Evolutionary conservation across 139 green algal species (phyloP).

Genomic region (Closterium sp.): DNA sequence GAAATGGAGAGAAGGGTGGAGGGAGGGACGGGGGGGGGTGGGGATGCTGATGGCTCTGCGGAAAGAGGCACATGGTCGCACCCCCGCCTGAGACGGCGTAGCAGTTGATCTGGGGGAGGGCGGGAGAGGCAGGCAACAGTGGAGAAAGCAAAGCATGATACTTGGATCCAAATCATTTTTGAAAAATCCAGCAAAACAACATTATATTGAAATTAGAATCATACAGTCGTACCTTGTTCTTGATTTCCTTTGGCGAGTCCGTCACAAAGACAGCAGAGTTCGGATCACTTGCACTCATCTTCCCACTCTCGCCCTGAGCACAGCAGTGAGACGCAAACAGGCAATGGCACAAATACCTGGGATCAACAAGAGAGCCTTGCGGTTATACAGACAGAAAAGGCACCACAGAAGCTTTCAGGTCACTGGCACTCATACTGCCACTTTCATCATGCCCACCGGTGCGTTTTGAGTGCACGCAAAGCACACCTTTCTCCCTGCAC

Average conservation of each 20-base stretch:
- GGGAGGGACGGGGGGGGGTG: background rate
- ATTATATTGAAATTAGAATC: too few species aligned
- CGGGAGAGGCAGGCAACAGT: background rate
- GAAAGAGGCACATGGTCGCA: slow-evolving; percentile 60
- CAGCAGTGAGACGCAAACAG: too few species aligned
- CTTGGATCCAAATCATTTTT: too few species aligned
- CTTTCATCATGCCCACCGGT: slow-evolving; percentile 76
- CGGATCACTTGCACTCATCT: slow-evolving; percentile 91
- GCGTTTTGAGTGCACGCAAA: background rate
- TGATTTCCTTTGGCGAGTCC: slow-evolving; percentile 79
- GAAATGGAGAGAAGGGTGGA: slow-evolving; percentile 2
- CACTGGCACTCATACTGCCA: slow-evolving; percentile 94
- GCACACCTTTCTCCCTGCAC: too few species aligned
- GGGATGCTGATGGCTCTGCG: background rate
- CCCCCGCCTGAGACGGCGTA: slow-evolving; percentile 89
- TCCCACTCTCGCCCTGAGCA: slow-evolving; percentile 89
- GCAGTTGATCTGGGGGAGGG: slow-evolving; percentile 48
- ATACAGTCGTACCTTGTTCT: slow-evolving; percentile 74
- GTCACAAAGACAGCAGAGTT: slow-evolving; percentile 91
- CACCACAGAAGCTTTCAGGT: slow-evolving; percentile 72
- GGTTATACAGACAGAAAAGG: too few species aligned
- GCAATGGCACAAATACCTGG: too few species aligned
- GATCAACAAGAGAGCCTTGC: too few species aligned
- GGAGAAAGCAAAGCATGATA: background rate
- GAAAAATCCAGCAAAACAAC: too few species aligned